Base-by-base conservation (phyloP, 225 moss, liverwort and hornwort genomes). In the Polytrichum commune region DNA sequence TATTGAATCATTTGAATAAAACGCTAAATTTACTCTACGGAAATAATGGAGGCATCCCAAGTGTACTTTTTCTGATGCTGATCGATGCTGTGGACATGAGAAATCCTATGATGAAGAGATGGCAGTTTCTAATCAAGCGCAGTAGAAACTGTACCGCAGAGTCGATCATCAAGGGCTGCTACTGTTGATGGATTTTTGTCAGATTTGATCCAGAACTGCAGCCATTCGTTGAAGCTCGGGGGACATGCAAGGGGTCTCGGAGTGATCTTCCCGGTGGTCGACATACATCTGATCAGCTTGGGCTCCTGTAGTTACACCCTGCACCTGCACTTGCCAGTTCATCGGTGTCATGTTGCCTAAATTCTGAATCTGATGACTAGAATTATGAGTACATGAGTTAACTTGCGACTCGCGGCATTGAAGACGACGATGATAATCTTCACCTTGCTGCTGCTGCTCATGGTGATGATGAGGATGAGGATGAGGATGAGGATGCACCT, bases 221-320 rank as follows among this genome's bases (percentile, higher is more conserved):
- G 92, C 85, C 75, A 95, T 91, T 28, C 85, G 78, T 60, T 88
- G 90, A 1, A 93, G 77, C 78, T 91, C 86, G 13, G 79, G 86
- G 2, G 86, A 88, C 80, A 90, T 86, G 46, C 46, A 46, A 46
- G 16, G 46, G 25, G 80, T 83, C 5, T 77, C 78, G 70, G 78
- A 81, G 25, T 81, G 38, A 0, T 79, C 75, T 57, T 69, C 77
- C 68, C 24, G 58, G 24, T 20, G 58, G 22, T 58, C 58, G 24
- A 20, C 20, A 58, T 20, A 20, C 22, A 24, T 24, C 7, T 73
- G 62, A 63, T 76, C 69, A 18, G 75, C 84, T n/a, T 81, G 73
- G 65, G 77, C 76, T 32, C 79, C 74, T 46, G 46, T 46, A 3
- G 38, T 13, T 33, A 71, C 75, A 3, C 69, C 66, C 19, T 46